Conservation (phyloP, 2,329 filamentous ascomycete species). For the Coniella vitis region DNA sequence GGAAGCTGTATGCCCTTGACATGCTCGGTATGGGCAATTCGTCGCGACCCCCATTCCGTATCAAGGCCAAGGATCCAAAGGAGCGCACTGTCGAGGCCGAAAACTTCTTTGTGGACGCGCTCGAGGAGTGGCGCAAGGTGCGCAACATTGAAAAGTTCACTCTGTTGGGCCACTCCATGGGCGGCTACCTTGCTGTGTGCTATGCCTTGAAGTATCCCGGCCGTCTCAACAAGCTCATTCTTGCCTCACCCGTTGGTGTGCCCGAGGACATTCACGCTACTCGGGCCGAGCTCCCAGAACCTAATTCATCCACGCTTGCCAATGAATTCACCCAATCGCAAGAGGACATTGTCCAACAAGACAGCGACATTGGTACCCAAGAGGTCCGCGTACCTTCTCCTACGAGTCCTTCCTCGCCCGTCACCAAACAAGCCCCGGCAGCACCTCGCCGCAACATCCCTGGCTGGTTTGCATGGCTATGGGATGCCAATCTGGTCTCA, state of each 20-base stretch:
- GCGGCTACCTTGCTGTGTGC: conserved; percentile 89
- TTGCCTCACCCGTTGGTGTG: conserved; percentile 89
- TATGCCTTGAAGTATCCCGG: conserved; percentile 97
- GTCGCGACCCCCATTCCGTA: conserved; percentile 73
- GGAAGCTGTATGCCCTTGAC: conserved; percentile 90
- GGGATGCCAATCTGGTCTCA: conserved; percentile 86
- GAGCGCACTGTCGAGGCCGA: conserved; percentile 84
- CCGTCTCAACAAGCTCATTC: conserved; percentile 87
- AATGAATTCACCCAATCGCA: conserved; percentile 79
- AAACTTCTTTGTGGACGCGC: conserved; percentile 88
- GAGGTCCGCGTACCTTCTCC: conserved; percentile 36
- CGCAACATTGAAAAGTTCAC: conserved; percentile 91
- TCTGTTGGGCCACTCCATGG: conserved; percentile 79
- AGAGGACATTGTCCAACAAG: conserved; percentile 36
- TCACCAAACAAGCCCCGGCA: conserved; percentile 26
- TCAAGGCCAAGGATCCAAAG: conserved; percentile 75
- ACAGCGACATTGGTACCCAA: conserved; percentile 19
- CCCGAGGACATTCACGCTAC: conserved; percentile 91
- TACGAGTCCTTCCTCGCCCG: conserved; percentile 25
- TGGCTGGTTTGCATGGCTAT: conserved; percentile 85
- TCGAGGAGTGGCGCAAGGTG: conserved; percentile 91
- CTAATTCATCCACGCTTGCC: conserved; percentile 62
- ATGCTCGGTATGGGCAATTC: conserved; percentile 93
- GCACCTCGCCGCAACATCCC: conserved; percentile 55
- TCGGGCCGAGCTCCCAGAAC: conserved; percentile 71